Base-by-base conservation (phyloP, 164 flowering plant genomes). In the Macadamia tetraphylla region DNA sequence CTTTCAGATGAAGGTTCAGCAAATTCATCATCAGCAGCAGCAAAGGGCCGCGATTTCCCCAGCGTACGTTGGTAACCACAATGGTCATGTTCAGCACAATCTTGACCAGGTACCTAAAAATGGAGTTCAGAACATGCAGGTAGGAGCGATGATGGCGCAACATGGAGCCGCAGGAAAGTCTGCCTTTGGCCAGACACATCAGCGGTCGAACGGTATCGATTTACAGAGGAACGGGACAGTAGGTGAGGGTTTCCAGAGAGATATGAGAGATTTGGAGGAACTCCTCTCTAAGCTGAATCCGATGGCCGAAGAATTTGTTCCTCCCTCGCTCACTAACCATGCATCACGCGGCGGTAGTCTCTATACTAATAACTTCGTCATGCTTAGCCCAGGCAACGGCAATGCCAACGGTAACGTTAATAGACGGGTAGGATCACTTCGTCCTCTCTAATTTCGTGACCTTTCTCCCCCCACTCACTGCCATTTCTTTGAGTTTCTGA, bases 281-380 rank as follows among this genome's bases (percentile, higher is more conserved):
- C 80, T 86, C 42, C 77, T 86, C 46, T 88, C 90, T 0, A 88
- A 88, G 74, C 65, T 88, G 59, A 88, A 88, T 60, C 93, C 93
- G 14, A 77, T 84, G 88, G 93, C 93, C 31, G 74, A 81, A 69
- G 92, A 86, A 58, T 88, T 86, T 69, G 85, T 88, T 55, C 90
- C 93, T 23, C 82, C 83, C n/a, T 85, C 87, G 1, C 78, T 80
- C 48, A 68, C 60, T 62, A 63, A 61, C 42, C 63, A 46, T 40
- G 67, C 67, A 52, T 52, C 58, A 14, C n/a, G 42, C 18, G 63
- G 49, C 18, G 66, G 71, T 60, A 65, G 72, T 35, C 66, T 61
- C 67, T 76, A 46, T 64, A 49, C 67, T 51, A 78, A 64, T 75
- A 68, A 69, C 58, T 58, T 63, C 58, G 17, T 73, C 4, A 23